phyloP scores from a whole-genome alignment of 345 rosid species.

The Citrus trifoliata region DNA sequence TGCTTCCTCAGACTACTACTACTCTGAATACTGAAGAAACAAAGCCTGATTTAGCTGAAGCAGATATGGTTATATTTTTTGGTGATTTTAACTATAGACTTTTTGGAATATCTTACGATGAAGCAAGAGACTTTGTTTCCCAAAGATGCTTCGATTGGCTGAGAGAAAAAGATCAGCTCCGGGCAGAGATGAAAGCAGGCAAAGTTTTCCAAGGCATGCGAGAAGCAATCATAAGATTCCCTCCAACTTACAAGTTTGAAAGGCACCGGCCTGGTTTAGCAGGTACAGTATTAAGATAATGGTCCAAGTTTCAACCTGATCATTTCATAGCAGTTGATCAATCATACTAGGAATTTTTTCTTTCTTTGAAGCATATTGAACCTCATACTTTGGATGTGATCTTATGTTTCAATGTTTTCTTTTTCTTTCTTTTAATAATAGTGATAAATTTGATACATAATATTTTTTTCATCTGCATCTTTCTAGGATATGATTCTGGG shows the following conservation, averaged over 20 bases:
- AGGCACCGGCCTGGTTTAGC: constrained; percentile 82
- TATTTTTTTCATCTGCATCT: background rate
- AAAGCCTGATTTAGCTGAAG: constrained; percentile 84
- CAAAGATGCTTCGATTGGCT: constrained; percentile 99
- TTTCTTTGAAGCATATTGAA: background rate
- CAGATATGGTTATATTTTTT: constrained; percentile 94
- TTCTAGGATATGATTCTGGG: constrained; percentile 93
- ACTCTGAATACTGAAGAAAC: constrained; percentile 49
- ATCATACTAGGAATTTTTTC: background rate
- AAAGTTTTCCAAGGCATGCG: constrained; percentile 99
- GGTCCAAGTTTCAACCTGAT: background rate
- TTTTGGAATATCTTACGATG: constrained; percentile 96
- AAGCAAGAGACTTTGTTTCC: constrained; percentile 97
- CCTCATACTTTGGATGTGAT: background rate
- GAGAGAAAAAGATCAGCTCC: constrained; percentile 93
- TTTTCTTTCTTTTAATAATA: no score
- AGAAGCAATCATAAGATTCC: constrained; percentile 86
- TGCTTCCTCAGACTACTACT: constrained; percentile 42
- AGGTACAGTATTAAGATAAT: constrained; percentile 43
- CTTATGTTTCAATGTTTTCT: background rate
- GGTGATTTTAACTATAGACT: constrained; percentile 98
- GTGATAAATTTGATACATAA: background rate
- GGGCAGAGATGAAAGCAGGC: constrained; percentile 96
- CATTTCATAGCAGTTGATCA: background rate
- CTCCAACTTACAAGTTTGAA: constrained; percentile 98